These are phyloP conservation scores for Musa balbisiana DNA, from an alignment of 202 grass and related monocot genomes.

Conservation along the genomic window DNA sequence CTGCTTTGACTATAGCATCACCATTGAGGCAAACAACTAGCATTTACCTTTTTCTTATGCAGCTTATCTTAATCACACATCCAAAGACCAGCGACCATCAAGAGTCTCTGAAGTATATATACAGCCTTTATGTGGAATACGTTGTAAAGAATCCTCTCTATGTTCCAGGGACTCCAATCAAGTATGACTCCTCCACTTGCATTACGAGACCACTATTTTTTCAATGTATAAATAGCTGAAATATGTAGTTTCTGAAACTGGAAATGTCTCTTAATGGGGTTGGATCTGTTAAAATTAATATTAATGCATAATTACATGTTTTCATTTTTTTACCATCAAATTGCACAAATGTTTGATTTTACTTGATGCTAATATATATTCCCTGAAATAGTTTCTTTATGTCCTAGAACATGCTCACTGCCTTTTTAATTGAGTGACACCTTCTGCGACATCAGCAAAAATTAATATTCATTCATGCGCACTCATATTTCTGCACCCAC, in stretches of 20 bases:
- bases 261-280: background rate
- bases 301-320: too few species aligned
- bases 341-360: too few species aligned
- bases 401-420: too few species aligned
- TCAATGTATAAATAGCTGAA: background rate
- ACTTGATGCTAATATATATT: too few species aligned
- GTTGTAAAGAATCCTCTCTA: constrained; percentile 97
- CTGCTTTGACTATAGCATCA: background rate
- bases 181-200: constrained; percentile 34
- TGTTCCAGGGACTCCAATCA: constrained; percentile 60
- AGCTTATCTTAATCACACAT: constrained; percentile 96
- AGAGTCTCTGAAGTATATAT: constrained; percentile 81
- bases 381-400: too few species aligned
- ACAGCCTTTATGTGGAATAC: constrained; percentile 90
- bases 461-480: too few species aligned
- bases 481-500: too few species aligned
- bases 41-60: constrained; percentile 21
- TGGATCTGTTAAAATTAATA: background rate
- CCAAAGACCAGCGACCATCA: constrained; percentile 80
- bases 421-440: too few species aligned
- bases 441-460: too few species aligned
- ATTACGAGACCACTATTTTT: background rate
- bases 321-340: too few species aligned
- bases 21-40: background rate
- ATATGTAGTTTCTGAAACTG: background rate